Base-by-base conservation (phyloP, 2,329 filamentous ascomycete species). In the Lecanicillium sp. region DNA sequence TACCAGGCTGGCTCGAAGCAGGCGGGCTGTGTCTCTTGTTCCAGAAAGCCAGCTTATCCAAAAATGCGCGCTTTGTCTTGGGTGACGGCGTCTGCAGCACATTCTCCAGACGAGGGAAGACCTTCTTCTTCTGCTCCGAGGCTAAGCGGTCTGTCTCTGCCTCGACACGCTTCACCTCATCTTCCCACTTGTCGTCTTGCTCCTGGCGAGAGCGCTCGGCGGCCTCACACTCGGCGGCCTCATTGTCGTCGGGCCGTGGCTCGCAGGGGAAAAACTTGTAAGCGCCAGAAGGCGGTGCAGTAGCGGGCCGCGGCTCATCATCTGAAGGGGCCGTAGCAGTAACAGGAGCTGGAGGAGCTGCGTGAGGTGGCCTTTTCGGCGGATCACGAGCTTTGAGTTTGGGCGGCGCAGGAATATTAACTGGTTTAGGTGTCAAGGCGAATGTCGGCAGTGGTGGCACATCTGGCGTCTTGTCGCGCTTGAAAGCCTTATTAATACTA, bases 61-160 rank as follows among this genome's bases (percentile, higher is more conserved):
- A 55, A 20, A 73, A 57, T 14, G 65, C 63, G 11, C 36, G 63
- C 44, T 51, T 62, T 6, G 53, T 41, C 44, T 59, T 64, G 12
- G 48, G 48, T 46, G 49, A 52, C 4, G 55, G 50, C 9, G 55
- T 62, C 25, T 57, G 58, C 28, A 70, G 56, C 46, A 69, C 60
- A 28, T 62, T 55, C 44, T 67, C 62, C 16, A 70, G 59, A 38
- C 67, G 63, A 35, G 62, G 61, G 16, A 69, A 57, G 45, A 73
- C 66, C 38, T 65, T 63, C 48, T 62, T 67, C 54, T 67, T 69
- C 51, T 71, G 67, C 45, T 73, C 67, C 17, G 64, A 63, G 32
- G 70, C 54, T 32, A 68, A 63, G 43, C 67, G 64, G n/a, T 38
- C 36, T 5, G 22, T 29, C 9, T 35, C 20, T 13, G 15, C 35